These are phyloP conservation scores for Apostasia ramifera DNA, from an alignment of 106 monocot species.

Conservation along the genomic window DNA sequence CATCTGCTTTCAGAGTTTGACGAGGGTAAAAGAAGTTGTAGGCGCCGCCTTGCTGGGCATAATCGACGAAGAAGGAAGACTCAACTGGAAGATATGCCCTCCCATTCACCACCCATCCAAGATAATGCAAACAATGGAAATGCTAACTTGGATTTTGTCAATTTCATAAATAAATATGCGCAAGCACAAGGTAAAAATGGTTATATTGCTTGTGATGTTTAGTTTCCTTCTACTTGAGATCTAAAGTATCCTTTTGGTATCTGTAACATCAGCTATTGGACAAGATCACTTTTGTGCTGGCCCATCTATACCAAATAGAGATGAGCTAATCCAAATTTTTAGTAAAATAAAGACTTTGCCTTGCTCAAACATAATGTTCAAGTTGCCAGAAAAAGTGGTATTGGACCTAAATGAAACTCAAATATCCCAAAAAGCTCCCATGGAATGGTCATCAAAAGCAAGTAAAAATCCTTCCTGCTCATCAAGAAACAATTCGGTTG, in stretches of 20 bases:
- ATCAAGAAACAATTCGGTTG: too few relatives aligned
- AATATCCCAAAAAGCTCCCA: too few relatives aligned
- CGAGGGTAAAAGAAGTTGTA: slow-evolving; percentile 96
- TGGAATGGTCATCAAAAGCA: too few relatives aligned
- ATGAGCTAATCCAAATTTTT: slow-evolving; percentile 59
- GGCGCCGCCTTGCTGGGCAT: slow-evolving; percentile 94
- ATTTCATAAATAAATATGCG: slow-evolving; percentile 49
- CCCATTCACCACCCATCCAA: slow-evolving; percentile 42
- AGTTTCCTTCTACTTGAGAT: too few relatives aligned
- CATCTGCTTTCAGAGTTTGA: slow-evolving; percentile 91
- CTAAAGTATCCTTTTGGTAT: too few relatives aligned
- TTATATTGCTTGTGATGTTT: neutral
- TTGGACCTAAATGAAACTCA: too few relatives aligned
- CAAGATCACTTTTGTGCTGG: too few relatives aligned
- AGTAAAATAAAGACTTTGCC: slow-evolving; percentile 25
- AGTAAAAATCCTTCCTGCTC: too few relatives aligned
- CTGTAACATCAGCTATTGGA: too few relatives aligned
- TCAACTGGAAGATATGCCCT: slow-evolving; percentile 68
- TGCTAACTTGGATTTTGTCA: slow-evolving; percentile 45
- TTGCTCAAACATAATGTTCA: too few relatives aligned
- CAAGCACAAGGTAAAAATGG: slow-evolving; percentile 54
- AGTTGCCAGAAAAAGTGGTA: too few relatives aligned
- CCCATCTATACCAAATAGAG: slow-evolving; percentile 46
- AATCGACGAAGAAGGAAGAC: slow-evolving; percentile 90
- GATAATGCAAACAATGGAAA: slow-evolving; percentile 39